Conservation (phyloP, 2,329 filamentous ascomycete genomes). For the Coniochaeta prunicola region DNA sequence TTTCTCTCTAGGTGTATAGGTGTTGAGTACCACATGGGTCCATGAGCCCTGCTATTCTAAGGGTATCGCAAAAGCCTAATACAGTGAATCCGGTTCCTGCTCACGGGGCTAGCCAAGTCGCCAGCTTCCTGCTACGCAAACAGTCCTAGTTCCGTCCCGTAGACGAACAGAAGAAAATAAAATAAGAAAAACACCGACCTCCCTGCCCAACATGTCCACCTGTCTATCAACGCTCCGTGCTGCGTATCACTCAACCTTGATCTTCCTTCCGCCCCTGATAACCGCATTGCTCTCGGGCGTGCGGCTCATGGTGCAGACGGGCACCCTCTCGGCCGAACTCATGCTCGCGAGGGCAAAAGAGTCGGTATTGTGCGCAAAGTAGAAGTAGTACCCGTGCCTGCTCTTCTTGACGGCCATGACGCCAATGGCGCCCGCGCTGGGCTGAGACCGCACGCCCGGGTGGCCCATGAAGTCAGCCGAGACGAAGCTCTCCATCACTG, state of each 20-base stretch:
- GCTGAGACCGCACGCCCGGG: constrained; percentile 72
- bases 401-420: constrained; percentile 86
- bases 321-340: constrained; percentile 67
- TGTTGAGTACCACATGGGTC: neutral
- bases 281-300: constrained; percentile 46
- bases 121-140: too few relatives aligned
- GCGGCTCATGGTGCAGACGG: constrained; percentile 84
- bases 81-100: neutral
- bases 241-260: constrained; percentile 19
- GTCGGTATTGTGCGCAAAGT: constrained; percentile 96
- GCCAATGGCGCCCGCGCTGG: constrained; percentile 82
- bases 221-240: neutral
- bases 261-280: constrained; percentile 47
- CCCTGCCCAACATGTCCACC: neutral
- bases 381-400: constrained; percentile 67
- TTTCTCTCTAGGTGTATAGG: neutral
- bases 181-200: too few relatives aligned
- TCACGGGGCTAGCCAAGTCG: neutral
- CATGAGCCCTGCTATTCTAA: neutral
- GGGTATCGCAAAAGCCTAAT: neutral
- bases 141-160: too few relatives aligned
- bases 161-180: too few relatives aligned
- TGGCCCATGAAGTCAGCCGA: constrained; percentile 88
- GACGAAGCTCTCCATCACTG: constrained; percentile 68
- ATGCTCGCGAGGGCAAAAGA: constrained; percentile 82